Evolutionary conservation across 2,329 filamentous ascomycete genomes (phyloP), one percentile per base, ranked within the genome.

Genomic region (Epichloe scottii): DNA sequence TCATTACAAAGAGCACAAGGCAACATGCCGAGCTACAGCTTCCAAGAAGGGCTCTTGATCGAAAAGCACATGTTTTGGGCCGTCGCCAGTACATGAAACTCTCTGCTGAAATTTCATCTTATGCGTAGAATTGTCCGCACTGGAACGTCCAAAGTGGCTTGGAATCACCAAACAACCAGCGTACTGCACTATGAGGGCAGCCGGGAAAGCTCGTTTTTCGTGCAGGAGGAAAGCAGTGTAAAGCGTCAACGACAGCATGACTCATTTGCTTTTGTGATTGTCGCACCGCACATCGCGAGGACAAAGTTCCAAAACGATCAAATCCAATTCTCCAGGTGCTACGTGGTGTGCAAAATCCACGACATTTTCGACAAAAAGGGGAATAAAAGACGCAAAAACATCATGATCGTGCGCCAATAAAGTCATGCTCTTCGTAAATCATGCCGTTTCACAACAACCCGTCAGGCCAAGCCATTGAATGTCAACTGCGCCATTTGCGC

Each of bases 401-500:
- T n/a, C 7, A 41, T 19, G 21, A 14, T 12, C 17, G 23, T 17
- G 33, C 43, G 26, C 26, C 43, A 26, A 19, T 43, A 45, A 15
- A 45, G 26, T 33, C 43, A 21, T 45, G 43, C 4, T 34, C 17
- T 14, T 45, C 26, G 26, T 43, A 30, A 40, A 7, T 14, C n/a
- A 19, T 5, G 23, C 38, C 10, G 14, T 26, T 11, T 26, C 33
- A 4, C 17, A 37, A 12, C 44, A 44, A 7, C 7, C 42, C 17
- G 5, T 55, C 50, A 55, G 54, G 43, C 66, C 33, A 71, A 39
- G 3, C 62, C 66, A 38, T 73, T 73, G 6, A 73, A 60, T 17
- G 59, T 57, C 43, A 61, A 59, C 48, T 72, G 69, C 17, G 62
- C 67, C 17, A 60, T 56, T 26, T 71, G 66, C 11, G 64, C 66